Evolutionary conservation across 306 rosid species (phyloP).

Genomic region (Sphenostylis stenocarpa): DNA sequence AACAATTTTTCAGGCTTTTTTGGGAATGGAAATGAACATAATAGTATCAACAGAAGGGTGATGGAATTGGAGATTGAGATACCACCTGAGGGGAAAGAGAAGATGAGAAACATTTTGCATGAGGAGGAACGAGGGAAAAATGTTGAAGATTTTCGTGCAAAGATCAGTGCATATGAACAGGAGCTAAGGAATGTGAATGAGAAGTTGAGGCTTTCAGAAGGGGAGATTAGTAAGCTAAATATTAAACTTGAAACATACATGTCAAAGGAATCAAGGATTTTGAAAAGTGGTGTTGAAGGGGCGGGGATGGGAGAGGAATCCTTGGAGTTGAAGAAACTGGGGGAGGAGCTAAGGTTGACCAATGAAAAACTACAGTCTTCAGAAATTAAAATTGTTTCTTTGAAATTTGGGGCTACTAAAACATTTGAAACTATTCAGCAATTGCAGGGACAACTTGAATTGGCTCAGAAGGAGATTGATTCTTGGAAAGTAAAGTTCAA

Average conservation of each 20-base stretch:
- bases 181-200: constrained; percentile 64
- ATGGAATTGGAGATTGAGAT: constrained; percentile 85
- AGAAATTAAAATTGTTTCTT: constrained; percentile 47
- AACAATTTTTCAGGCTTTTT: constrained; percentile 55
- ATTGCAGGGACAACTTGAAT: constrained; percentile 59
- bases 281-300: constrained; percentile 1
- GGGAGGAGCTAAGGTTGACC: constrained; percentile 52
- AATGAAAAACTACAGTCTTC: constrained; percentile 54
- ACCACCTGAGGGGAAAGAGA: constrained; percentile 65
- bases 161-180: constrained; percentile 50
- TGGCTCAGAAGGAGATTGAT: constrained; percentile 53
- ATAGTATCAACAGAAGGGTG: constrained; percentile 54
- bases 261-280: constrained; percentile 22
- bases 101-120: constrained; percentile 38
- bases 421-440: constrained; percentile 47
- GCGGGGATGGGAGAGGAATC: not conserved
- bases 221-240: constrained; percentile 52
- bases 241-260: constrained; percentile 47
- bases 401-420: constrained; percentile 49
- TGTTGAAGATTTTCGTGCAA: constrained; percentile 40
- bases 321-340: constrained; percentile 13
- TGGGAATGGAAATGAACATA: constrained; percentile 48
- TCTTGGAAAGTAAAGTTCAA: constrained; percentile 59
- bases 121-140: constrained; percentile 52
- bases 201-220: constrained; percentile 51